Evolutionary conservation across 352 stramenopile genomes (phyloP).

Genomic region (Pythium grandisporangium): DNA sequence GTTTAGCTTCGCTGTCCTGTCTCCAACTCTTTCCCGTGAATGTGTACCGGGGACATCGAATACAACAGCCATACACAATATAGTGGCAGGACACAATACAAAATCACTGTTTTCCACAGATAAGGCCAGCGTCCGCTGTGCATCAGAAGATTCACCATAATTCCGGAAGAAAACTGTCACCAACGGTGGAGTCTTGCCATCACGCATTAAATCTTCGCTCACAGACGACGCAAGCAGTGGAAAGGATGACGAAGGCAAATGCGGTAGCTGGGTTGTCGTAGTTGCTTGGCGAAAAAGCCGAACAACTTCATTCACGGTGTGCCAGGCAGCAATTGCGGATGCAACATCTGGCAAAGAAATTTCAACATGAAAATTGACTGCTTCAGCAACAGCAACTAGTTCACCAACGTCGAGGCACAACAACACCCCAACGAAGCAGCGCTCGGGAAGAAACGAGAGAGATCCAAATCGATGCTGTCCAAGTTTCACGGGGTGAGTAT

Average conservation of each 20-base stretch:
- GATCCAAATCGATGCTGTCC: not conserved
- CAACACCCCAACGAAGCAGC: not conserved
- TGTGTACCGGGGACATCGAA: not conserved
- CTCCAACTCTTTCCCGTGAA: not conserved
- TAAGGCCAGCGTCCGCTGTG: not conserved
- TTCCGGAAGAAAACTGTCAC: slow-evolving; percentile 7
- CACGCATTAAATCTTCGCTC: not conserved
- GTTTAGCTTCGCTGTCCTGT: no score
- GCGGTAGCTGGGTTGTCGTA: not conserved
- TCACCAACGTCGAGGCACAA: not conserved
- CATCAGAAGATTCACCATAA: slow-evolving; percentile 3
- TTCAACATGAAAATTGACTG: not conserved
- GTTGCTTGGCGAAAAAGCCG: slow-evolving; percentile 1
- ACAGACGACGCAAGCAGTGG: slow-evolving; percentile 3
- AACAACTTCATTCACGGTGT: slow-evolving; percentile 10
- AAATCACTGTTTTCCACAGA: slow-evolving; percentile 11
- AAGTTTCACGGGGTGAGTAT: no score
- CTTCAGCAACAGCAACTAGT: slow-evolving; percentile 1
- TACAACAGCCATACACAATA: slow-evolving; percentile 1
- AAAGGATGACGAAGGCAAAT: not conserved
- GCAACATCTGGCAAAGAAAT: not conserved
- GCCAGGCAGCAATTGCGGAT: slow-evolving; percentile 10
- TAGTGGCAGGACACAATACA: slow-evolving; percentile 4
- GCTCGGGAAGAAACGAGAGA: not conserved
- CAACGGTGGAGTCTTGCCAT: not conserved